Evolutionary conservation across 73 alveolate species (phyloP).

Genomic region (Paramecium octaurelia): DNA sequence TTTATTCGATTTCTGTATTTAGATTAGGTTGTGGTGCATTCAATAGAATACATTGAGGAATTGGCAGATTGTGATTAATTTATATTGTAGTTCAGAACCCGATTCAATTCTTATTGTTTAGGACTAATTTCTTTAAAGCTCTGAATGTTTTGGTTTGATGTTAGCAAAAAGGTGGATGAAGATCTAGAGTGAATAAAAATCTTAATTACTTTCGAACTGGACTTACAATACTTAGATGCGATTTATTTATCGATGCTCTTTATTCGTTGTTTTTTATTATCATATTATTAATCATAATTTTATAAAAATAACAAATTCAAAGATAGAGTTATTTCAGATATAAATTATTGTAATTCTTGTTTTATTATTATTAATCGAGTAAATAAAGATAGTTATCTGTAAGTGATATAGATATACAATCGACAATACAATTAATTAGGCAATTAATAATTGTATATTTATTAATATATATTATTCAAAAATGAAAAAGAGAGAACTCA

Average conservation of each 20-base stretch:
- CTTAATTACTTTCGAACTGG: neutral
- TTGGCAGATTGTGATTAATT: neutral
- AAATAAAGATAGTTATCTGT: too few relatives aligned
- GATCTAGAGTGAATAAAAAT: neutral
- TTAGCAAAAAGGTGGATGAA: neutral
- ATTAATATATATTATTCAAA: neutral
- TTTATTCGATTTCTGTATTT: neutral
- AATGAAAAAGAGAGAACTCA: conserved; percentile 7
- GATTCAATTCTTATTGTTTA: neutral
- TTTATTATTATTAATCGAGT: too few relatives aligned
- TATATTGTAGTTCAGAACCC: neutral
- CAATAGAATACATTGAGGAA: neutral
- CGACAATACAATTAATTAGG: neutral
- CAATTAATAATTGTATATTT: neutral
- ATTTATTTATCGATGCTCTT: neutral
- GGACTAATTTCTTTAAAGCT: conserved; percentile 5
- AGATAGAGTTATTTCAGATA: neutral
- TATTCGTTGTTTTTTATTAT: conserved; percentile 8
- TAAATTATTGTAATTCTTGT: too few relatives aligned
- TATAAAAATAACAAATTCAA: neutral
- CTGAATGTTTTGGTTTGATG: neutral
- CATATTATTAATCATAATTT: neutral
- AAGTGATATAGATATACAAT: neutral
- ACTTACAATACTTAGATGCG: neutral
- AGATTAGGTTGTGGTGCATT: neutral